Evolutionary conservation across 148 eudicot species (phyloP).

Genomic region (Fagopyrum tataricum): DNA sequence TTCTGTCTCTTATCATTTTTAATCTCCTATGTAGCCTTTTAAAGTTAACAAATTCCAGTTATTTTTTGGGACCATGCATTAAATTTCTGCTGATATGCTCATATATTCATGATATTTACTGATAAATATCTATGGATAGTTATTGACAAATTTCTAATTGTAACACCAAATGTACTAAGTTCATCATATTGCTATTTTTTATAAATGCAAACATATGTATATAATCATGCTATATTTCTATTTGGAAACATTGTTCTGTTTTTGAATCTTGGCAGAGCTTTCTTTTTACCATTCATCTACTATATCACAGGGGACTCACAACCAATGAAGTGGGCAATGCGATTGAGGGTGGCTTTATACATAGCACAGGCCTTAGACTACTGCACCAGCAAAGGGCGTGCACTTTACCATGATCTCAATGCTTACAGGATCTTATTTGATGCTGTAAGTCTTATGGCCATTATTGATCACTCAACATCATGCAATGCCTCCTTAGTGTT

Average conservation of each 20-base stretch:
- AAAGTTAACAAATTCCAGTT: background rate
- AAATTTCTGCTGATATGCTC: background rate
- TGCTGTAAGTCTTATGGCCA: constrained; percentile 44
- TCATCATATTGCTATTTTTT: background rate
- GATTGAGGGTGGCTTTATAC: constrained; percentile 84
- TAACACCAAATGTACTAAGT: background rate
- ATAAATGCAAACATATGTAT: background rate
- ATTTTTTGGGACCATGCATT: background rate
- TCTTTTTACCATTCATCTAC: constrained; percentile 17
- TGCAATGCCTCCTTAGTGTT: background rate
- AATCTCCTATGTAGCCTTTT: background rate
- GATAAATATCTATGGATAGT: background rate
- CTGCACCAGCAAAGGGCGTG: constrained; percentile 83
- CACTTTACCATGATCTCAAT: constrained; percentile 92
- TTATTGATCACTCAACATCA: background rate
- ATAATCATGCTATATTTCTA: background rate
- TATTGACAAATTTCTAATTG: background rate
- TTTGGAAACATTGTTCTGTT: background rate
- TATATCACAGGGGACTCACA: constrained; percentile 70
- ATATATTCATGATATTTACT: background rate
- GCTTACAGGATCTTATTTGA: constrained; percentile 92
- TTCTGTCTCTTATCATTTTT: background rate
- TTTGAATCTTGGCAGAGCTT: background rate
- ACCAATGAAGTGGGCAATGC: constrained; percentile 97
- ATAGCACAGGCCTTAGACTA: constrained; percentile 93